Evolutionary conservation across 208 protist genomes (phyloP).

Genomic region (Phytomonas serpens): DNA sequence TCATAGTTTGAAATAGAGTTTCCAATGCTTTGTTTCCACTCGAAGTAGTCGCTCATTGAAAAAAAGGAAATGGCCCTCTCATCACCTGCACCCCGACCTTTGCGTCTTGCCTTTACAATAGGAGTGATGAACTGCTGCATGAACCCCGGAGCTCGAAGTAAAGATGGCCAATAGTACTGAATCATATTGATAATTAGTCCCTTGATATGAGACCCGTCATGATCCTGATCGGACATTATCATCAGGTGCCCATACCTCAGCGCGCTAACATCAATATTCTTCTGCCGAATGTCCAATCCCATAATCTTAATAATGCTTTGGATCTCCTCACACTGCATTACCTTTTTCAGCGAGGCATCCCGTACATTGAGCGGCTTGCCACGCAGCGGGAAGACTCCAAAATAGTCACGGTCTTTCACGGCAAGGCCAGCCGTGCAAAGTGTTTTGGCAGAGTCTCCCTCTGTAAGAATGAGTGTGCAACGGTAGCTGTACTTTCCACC

Average conservation of each 20-base stretch:
- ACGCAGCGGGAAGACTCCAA: constrained; percentile 99
- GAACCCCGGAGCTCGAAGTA: constrained; percentile 96
- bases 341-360: constrained; percentile 91
- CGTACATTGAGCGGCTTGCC: constrained; percentile 99
- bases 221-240: constrained; percentile 99
- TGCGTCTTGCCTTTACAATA: constrained; percentile 97
- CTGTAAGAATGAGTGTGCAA: constrained; percentile 99
- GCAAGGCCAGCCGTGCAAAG: constrained; percentile 96
- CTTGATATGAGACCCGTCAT: constrained; percentile 99
- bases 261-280: constrained; percentile 76
- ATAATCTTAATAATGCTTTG: constrained; percentile 93
- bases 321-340: constrained; percentile 96
- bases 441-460: constrained; percentile 99
- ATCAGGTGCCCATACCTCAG: constrained; percentile 99
- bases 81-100: constrained; percentile 46
- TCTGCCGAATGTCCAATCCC: constrained; percentile 91
- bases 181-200: constrained; percentile 99
- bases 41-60: constrained; percentile 98
- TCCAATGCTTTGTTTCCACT: constrained; percentile 88
- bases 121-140: constrained; percentile 99
- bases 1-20: constrained; percentile 85
- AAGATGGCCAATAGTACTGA: constrained; percentile 98
- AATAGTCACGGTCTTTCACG: constrained; percentile 98
- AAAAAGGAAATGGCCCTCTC: constrained; percentile 94
- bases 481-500: constrained; percentile 91